phyloP scores from a whole-genome alignment of 1,284 basidiomycete genomes.

The Cryptococcus wingfieldii region DNA sequence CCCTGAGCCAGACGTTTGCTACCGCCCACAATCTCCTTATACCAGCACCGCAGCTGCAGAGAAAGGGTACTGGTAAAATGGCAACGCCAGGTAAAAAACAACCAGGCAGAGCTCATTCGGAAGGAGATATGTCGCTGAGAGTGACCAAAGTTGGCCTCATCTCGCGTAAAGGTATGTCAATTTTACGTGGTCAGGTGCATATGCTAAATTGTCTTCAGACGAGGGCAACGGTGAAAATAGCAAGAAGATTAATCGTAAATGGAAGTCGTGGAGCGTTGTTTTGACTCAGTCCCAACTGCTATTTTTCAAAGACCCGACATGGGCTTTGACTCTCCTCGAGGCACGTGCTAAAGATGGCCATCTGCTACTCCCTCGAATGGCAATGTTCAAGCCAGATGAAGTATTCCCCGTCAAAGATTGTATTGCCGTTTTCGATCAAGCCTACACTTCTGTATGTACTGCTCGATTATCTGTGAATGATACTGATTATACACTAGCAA shows the following conservation, averaged over 20 bases:
- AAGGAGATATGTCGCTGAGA: constrained; percentile 55
- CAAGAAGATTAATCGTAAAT: constrained; percentile 74
- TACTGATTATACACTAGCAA: constrained; percentile 52
- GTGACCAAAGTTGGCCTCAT: constrained; percentile 79
- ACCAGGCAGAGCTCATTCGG: neutral
- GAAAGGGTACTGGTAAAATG: constrained; percentile 3
- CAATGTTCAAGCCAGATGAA: constrained; percentile 79
- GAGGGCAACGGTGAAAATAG: constrained; percentile 73
- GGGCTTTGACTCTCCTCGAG: constrained; percentile 60
- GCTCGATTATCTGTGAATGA: neutral
- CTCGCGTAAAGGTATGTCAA: constrained; percentile 61
- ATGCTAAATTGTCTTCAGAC: constrained; percentile 15
- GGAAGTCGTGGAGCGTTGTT: constrained; percentile 80
- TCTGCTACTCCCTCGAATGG: constrained; percentile 54
- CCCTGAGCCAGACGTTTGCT: constrained; percentile 65
- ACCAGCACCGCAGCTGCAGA: constrained; percentile 5
- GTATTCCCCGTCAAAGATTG: constrained; percentile 72
- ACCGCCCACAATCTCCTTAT: constrained; percentile 52
- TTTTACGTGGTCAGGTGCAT: neutral
- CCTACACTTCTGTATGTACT: constrained; percentile 63
- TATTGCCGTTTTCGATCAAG: constrained; percentile 72
- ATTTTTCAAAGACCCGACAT: constrained; percentile 80
- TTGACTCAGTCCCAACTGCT: constrained; percentile 86
- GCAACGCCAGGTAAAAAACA: constrained; percentile 6
- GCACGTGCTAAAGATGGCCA: constrained; percentile 29